Evolutionary conservation across 768 basidiomycete species (phyloP).

Genomic region (Naganishia vaughanmartiniae): DNA sequence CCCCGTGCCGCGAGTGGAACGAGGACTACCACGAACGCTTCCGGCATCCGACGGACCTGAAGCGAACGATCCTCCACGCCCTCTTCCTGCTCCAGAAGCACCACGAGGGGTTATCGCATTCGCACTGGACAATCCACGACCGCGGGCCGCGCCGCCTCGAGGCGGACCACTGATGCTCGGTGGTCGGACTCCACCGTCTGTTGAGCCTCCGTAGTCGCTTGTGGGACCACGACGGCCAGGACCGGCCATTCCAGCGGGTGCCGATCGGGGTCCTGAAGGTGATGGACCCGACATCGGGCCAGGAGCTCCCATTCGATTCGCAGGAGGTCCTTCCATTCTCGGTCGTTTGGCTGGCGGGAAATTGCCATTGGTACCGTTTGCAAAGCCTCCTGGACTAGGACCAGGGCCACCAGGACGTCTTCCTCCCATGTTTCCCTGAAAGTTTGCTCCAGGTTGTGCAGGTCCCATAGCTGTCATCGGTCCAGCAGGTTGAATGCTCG

Average conservation of each 20-base stretch:
- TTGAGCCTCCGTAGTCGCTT: constrained; percentile 27
- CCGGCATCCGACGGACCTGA: constrained; percentile 3
- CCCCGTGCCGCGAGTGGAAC: not conserved
- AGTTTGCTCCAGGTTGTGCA: constrained; percentile 9
- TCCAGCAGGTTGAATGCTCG: constrained; percentile 7
- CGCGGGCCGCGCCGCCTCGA: not conserved
- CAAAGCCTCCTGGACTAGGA: constrained; percentile 1
- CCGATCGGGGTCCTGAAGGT: constrained; percentile 3
- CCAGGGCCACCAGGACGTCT: constrained; percentile 13
- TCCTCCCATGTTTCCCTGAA: constrained; percentile 16
- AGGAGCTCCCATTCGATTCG: constrained; percentile 8
- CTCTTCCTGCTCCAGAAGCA: constrained; percentile 4
- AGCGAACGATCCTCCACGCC: constrained; percentile 21
- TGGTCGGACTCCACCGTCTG: not conserved
- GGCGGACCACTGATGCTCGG: constrained; percentile 7
- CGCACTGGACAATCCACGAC: not conserved
- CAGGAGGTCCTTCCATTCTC: constrained; percentile 72
- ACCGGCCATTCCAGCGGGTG: constrained; percentile 11
- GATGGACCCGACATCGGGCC: constrained; percentile 25
- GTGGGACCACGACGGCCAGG: not conserved
- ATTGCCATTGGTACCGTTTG: constrained; percentile 18
- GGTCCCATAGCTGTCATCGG: constrained; percentile 19
- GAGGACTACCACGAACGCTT: constrained; percentile 10
- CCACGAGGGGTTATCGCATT: constrained; percentile 23
- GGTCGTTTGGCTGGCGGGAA: constrained; percentile 83